These are phyloP conservation scores for Pseudogymnoascus sp. DNA, from an alignment of 2,329 filamentous ascomycete genomes.

Conservation along the genomic window DNA sequence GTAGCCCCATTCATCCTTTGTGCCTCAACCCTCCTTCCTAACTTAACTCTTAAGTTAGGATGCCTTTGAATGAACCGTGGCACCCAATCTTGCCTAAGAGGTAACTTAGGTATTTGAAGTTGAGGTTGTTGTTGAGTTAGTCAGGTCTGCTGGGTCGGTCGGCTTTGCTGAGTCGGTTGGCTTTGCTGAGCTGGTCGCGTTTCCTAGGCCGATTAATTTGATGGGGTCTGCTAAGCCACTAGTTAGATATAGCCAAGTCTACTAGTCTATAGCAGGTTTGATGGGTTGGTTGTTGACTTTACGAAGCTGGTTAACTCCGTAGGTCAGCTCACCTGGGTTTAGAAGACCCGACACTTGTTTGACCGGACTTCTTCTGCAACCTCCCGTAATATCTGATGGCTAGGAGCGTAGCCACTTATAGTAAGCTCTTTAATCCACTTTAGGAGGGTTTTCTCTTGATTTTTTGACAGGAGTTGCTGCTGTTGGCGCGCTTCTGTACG, in stretches of 20 bases:
- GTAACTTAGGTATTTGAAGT: no score
- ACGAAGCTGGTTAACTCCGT: no score
- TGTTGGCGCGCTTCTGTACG: background rate
- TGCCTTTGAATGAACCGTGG: background rate
- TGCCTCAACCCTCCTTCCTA: background rate
- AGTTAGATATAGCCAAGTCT: no score
- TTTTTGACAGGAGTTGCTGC: background rate
- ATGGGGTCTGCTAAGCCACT: background rate
- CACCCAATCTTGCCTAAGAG: background rate
- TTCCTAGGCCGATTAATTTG: no score
- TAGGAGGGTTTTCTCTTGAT: background rate
- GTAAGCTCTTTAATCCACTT: conserved; percentile 9
- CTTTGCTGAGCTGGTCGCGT: no score
- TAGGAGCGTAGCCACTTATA: background rate
- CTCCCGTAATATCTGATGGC: background rate
- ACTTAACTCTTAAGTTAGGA: background rate
- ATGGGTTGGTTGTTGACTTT: no score
- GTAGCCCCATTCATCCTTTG: background rate
- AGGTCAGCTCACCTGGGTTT: no score
- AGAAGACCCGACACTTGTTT: background rate
- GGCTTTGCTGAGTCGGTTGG: no score
- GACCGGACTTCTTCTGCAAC: background rate
- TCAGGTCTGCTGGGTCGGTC: no score
- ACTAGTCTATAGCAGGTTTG: no score
- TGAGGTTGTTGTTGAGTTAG: no score